Evolutionary conservation across 2,329 filamentous ascomycete genomes (phyloP).

Genomic region (Dactylellina cionopaga): DNA sequence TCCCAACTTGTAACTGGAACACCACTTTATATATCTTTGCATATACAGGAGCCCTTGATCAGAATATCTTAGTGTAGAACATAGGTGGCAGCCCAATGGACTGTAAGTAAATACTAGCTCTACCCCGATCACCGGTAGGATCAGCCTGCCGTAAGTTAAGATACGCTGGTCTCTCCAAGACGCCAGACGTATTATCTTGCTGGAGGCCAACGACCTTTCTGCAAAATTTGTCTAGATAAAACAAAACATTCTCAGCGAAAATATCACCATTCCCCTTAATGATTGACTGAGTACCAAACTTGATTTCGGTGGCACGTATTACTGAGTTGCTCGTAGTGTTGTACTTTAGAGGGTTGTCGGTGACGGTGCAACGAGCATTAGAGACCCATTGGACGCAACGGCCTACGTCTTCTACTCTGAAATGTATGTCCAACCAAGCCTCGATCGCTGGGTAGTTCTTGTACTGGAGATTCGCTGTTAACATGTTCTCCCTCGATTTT

Average conservation of each 20-base stretch:
- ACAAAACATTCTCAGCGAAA: constrained; percentile 17
- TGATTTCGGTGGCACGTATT: constrained; percentile 36
- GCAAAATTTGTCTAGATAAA: constrained; percentile 38
- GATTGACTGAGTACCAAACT: neutral
- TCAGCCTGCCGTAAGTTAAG: constrained; percentile 32
- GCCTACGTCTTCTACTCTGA: constrained; percentile 21
- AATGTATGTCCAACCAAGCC: constrained; percentile 16
- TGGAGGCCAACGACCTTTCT: constrained; percentile 33
- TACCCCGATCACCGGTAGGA: constrained; percentile 26
- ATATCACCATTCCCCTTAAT: constrained; percentile 19
- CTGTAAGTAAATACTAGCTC: constrained; percentile 46
- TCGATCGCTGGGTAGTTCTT: constrained; percentile 1
- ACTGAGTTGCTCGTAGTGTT: constrained; percentile 16
- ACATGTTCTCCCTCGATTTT: neutral
- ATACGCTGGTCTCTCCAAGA: constrained; percentile 29
- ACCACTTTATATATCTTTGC: no score
- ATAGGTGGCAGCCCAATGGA: constrained; percentile 29
- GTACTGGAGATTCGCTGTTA: constrained; percentile 20
- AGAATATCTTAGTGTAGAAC: constrained; percentile 35
- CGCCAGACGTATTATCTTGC: constrained; percentile 9
- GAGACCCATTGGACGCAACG: constrained; percentile 42
- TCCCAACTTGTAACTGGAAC: neutral
- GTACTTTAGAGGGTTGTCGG: neutral
- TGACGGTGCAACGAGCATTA: constrained; percentile 6
- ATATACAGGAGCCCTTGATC: no score